Percentiles rank a stretch among this genome's conserved stretches.
Conservation (phyloP, 1,139 yeast species). For the Pichiaceae sp. region DNA sequence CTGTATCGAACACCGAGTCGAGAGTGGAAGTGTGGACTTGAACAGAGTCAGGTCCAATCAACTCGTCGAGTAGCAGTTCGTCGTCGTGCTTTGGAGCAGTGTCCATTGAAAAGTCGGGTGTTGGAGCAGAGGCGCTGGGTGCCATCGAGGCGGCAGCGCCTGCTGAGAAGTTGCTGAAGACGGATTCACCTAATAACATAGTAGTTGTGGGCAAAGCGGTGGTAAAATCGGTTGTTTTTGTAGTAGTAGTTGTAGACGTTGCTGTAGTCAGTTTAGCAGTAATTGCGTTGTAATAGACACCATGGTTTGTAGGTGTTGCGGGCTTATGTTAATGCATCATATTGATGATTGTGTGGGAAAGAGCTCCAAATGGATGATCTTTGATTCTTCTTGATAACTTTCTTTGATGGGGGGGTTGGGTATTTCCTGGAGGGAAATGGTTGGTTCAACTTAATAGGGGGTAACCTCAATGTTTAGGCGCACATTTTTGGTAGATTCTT, state of each 20-base stretch:
- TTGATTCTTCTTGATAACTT: neutral
- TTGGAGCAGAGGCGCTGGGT: neutral
- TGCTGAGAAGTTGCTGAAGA: conserved; percentile 29
- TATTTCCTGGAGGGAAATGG: neutral
- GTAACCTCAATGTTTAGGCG: conserved; percentile 1
- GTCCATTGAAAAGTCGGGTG: neutral
- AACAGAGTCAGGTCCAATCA: conserved; percentile 30
- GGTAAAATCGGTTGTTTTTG: conserved; percentile 1
- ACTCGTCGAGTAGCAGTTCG: conserved; percentile 1
- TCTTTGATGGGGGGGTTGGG: neutral
- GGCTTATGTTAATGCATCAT: conserved; percentile 2
- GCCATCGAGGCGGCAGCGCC: conserved; percentile 2
- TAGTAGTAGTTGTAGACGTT: neutral
- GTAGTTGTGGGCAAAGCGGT: conserved; percentile 8
- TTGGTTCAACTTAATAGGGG: neutral
- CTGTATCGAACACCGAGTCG: conserved; percentile 51
- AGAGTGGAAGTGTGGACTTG: conserved; percentile 51
- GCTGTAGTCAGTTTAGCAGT: neutral
- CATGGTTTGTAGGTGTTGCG: neutral
- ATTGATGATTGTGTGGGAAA: neutral
- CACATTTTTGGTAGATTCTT: conserved; percentile 3
- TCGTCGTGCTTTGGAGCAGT: conserved; percentile 8
- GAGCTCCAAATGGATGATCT: conserved; percentile 1
- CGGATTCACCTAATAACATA: conserved; percentile 33
- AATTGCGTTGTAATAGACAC: neutral